Evolutionary conservation across 2,329 filamentous ascomycete species (phyloP), one percentile per base, ranked within the genome.

Genomic region (Xylariaceae sp.): DNA sequence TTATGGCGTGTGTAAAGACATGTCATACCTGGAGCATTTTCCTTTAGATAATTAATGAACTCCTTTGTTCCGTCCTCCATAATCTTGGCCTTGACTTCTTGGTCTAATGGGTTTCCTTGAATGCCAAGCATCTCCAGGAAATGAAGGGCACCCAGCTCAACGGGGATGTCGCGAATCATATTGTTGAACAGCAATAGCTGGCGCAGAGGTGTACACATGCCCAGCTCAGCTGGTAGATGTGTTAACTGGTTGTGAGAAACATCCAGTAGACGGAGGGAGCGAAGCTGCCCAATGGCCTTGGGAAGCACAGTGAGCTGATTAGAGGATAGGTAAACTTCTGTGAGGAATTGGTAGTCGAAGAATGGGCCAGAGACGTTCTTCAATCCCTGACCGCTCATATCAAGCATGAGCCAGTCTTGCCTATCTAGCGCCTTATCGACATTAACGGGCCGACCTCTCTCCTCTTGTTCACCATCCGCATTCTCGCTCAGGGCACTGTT

Each of bases 361-460:
- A 99, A 77, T 42, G 88, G 83, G 9, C 82, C 75, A 1, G 91
- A 86, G 31, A 99, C 78, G 53, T 90, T 89, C 60, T 91, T 87
- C 45, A 99, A 77, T 17, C 93, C 93, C 74, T 97, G 94, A n/a
- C 94, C 94, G 62, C 92, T 94, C 69, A 97, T 87, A 71, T 99
- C 94, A 62, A 99, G 78, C 59, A 92, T 91, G 69, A 90, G 84
- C 94, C 94, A 97, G 64, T 92, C 88, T 70, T 96, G 88, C 58
- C 87, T 77, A 63, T 85, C 84, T 57, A 81, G 78, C 53, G 81
- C 77, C 64, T 82, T 81, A 54, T 88, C 82, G 50, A 88, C 77
- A 63, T 87, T 87, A 62, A 86, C 80, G 31, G 83, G 83, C 51
- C 82, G 72, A 63, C 82, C 77, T 61, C 80, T 75, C 61, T 84